Base-by-base conservation (phyloP, 208 protist species). In the Porcisia hertigi region DNA sequence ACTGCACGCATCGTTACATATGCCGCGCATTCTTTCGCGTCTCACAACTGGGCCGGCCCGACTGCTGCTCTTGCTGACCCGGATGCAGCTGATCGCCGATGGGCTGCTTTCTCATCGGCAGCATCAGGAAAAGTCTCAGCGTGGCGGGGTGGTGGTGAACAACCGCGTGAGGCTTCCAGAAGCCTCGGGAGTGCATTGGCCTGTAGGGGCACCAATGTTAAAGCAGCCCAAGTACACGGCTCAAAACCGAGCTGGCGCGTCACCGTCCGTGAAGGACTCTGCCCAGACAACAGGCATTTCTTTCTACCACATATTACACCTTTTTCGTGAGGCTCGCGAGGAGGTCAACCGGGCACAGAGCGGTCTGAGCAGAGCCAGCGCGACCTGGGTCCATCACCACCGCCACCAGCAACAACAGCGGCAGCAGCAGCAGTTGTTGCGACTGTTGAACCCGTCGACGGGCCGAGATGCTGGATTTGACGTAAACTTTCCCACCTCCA, bases 11-110 rank as follows among this genome's bases (percentile, higher is more conserved):
- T 55, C 71, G 18, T 63, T 64, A 18, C 69, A 72, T 70, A 81
- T 76, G 25, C 71, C 76, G 8, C 71, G 76, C 60, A 77, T 88
- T 53, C 49, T 88, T 7, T 76, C 74, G 23, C 47, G 52, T 8
- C 71, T 76, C 43, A 77, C 69, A 18, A 77, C 77, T 45, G 85
- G 81, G 1, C 74, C 81, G 9, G 77, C 80, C 6, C 66, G 84
- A 8, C 71, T 88, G 57, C 66, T 88, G 43, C 57, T 85, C 52
- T 71, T 88, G 64, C 59, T 85, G n/a, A 78, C 85, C 12, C 77
- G 85, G 5, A 65, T 86, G 65, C 75, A 86, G 57, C 54, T 86
- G 23, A 79, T 84, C 55, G 85, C 81, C 6, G 71, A 83, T 52
- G 73, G 60, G n/a, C 53, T 86, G 39, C 55, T 39, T 18, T 43